A percentile compares a stretch with the other conserved stretches of the same genome.
Evolutionary conservation across 2,329 filamentous ascomycete species (phyloP).

Genomic region (Aspergillus brasiliensis): DNA sequence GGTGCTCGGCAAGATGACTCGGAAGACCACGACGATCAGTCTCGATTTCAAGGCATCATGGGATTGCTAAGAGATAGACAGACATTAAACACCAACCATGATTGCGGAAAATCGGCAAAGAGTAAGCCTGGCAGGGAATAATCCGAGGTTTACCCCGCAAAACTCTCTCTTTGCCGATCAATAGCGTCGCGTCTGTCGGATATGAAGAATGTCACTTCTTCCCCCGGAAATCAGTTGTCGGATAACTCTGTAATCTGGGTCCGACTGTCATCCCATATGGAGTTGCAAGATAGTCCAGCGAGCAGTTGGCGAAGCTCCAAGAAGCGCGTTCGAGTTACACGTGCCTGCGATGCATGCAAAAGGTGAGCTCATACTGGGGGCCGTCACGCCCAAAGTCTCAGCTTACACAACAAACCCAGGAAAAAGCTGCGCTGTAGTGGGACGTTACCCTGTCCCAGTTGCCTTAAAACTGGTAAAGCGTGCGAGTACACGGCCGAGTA

Average conservation of each 20-base stretch:
- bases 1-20: no score
- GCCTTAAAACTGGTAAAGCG: conserved; percentile 2
- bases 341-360: conserved; percentile 20
- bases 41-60: no score
- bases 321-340: conserved; percentile 19
- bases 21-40: no score
- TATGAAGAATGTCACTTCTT: background rate
- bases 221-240: background rate
- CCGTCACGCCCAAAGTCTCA: background rate
- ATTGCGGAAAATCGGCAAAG: no score
- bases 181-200: background rate
- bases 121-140: background rate
- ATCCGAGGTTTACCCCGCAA: background rate
- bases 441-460: conserved; percentile 16
- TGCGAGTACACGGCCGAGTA: conserved; percentile 20
- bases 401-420: background rate
- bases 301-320: conserved; percentile 17
- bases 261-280: conserved; percentile 2
- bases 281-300: background rate
- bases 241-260: background rate
- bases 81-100: no score
- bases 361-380: background rate
- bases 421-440: conserved; percentile 21
- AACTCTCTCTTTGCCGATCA: background rate
- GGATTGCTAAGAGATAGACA: no score